phyloP scores from a whole-genome alignment of 2,329 filamentous ascomycete species.

The Colletotrichum lindemuthianum region DNA sequence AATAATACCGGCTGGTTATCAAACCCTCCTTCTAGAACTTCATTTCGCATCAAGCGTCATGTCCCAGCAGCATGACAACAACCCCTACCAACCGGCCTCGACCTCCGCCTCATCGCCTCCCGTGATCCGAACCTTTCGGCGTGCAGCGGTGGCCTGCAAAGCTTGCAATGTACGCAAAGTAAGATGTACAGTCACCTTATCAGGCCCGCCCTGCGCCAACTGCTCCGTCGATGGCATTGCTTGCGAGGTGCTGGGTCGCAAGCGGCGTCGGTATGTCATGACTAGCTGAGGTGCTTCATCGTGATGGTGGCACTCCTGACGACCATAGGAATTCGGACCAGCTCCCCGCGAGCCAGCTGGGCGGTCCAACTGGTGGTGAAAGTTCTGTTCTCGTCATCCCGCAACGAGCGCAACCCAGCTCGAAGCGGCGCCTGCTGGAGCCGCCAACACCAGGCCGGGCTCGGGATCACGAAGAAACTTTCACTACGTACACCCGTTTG shows the following conservation, averaged over 20 bases:
- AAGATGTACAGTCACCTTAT: constrained; percentile 38
- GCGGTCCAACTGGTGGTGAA: constrained; percentile 6
- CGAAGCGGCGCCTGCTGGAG: constrained; percentile 7
- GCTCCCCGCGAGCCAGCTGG: neutral
- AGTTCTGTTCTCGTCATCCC: constrained; percentile 18
- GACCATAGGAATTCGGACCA: constrained; percentile 21
- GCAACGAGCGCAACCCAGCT: constrained; percentile 8
- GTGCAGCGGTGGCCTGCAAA: constrained; percentile 37
- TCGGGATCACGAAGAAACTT: constrained; percentile 34
- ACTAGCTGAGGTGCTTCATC: neutral
- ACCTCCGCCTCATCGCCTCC: constrained; percentile 7
- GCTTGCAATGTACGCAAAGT: constrained; percentile 40
- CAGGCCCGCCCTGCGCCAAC: constrained; percentile 39
- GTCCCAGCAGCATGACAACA: constrained; percentile 13
- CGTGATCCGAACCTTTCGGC: constrained; percentile 17
- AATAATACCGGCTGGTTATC: constrained; percentile 1
- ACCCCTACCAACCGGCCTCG: constrained; percentile 3
- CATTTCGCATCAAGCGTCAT: constrained; percentile 1
- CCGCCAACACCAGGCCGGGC: neutral
- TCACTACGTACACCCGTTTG: constrained; percentile 40
- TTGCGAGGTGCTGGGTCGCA: constrained; percentile 36
- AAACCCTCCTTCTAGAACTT: neutral
- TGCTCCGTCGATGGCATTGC: constrained; percentile 37
- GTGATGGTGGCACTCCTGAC: neutral
- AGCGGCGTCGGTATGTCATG: constrained; percentile 23